Evolutionary conservation across 371 early-diverging fungal species (phyloP).

Genomic region (Mucor piriformis): DNA sequence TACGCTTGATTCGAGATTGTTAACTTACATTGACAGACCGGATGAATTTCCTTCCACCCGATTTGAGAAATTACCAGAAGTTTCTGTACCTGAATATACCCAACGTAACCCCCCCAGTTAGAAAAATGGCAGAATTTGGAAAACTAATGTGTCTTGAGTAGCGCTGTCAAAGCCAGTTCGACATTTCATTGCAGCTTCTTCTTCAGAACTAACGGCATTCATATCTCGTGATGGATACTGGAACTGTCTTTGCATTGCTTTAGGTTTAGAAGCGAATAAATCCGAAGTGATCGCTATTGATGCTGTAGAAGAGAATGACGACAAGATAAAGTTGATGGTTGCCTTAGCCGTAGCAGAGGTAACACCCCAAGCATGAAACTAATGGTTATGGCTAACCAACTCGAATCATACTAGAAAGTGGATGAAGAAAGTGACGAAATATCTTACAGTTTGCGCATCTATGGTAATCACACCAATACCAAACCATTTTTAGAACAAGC

Average conservation of each 20-base stretch:
- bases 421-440: conserved; percentile 28
- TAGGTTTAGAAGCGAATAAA: conserved; percentile 44
- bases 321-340: conserved; percentile 23
- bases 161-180: conserved; percentile 30
- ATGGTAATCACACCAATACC: conserved; percentile 27
- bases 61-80: conserved; percentile 30
- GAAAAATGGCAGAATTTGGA: too few species aligned
- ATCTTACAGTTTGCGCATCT: conserved; percentile 37
- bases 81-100: conserved; percentile 21
- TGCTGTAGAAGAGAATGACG: conserved; percentile 36
- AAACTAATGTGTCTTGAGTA: too few species aligned
- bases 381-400: background rate
- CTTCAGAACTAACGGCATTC: conserved; percentile 47
- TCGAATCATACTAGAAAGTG: conserved; percentile 20
- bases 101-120: conserved; percentile 28
- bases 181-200: conserved; percentile 47
- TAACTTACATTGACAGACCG: conserved; percentile 41
- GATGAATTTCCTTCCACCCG: conserved; percentile 53
- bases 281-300: conserved; percentile 51
- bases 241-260: conserved; percentile 41
- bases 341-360: conserved; percentile 50
- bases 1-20: conserved; percentile 35
- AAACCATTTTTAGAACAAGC: conserved; percentile 45
- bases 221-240: conserved; percentile 53
- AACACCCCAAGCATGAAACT: background rate